Conservation (phyloP, 805 yeast genomes). For the Tetrapisispora namnaoensis region DNA sequence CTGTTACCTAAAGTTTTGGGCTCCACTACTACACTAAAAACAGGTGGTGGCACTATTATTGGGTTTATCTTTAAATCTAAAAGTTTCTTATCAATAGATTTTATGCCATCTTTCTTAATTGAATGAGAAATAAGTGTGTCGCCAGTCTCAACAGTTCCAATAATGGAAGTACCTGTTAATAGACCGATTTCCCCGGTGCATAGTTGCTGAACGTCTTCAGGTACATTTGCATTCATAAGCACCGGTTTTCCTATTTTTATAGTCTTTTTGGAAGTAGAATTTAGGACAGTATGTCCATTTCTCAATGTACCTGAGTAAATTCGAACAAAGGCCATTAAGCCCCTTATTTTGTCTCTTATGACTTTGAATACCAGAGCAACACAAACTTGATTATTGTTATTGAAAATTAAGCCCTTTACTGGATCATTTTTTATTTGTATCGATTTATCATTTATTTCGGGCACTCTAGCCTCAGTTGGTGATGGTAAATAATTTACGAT, state of each 20-base stretch:
- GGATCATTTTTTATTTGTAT: conserved; percentile 33
- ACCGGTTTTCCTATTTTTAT: conserved; percentile 59
- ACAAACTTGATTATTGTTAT: conserved; percentile 49
- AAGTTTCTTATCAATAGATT: conserved; percentile 33
- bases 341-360: conserved; percentile 72
- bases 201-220: conserved; percentile 57
- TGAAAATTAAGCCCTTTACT: conserved; percentile 40
- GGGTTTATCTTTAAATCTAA: conserved; percentile 49
- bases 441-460: conserved; percentile 37
- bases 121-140: conserved; percentile 72
- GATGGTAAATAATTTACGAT: conserved; percentile 70
- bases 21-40: conserved; percentile 75
- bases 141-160: conserved; percentile 66
- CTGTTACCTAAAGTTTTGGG: conserved; percentile 79
- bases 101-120: conserved; percentile 40
- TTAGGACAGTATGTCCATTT: conserved; percentile 51
- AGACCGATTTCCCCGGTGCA: conserved; percentile 87
- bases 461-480: conserved; percentile 54
- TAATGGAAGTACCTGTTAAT: conserved; percentile 27
- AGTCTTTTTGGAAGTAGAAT: conserved; percentile 60
- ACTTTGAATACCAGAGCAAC: conserved; percentile 89
- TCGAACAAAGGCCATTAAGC: conserved; percentile 74
- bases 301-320: conserved; percentile 75
- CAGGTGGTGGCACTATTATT: conserved; percentile 83
- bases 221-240: conserved; percentile 81